phyloP scores from a whole-genome alignment of 768 basidiomycete species.

The Pulveroboletus frians region DNA sequence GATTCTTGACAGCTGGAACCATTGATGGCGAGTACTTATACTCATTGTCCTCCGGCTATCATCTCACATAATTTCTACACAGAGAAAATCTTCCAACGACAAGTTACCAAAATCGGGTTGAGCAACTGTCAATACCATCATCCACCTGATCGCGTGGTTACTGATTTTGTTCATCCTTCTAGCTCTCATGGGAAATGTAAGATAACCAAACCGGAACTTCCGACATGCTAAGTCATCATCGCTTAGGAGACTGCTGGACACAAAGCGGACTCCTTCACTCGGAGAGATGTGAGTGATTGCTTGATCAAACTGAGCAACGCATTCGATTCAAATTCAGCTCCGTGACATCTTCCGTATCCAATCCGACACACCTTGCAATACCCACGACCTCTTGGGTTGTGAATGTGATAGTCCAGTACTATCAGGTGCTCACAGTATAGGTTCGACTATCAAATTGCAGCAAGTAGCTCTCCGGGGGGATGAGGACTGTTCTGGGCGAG shows the following conservation, averaged over 20 bases:
- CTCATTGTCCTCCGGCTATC: not conserved
- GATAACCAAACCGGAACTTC: slow-evolving; percentile 3
- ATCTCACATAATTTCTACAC: slow-evolving; percentile 4
- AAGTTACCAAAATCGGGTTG: slow-evolving; percentile 89
- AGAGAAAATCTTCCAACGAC: slow-evolving; percentile 93
- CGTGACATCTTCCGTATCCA: slow-evolving; percentile 91
- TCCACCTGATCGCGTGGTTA: not conserved
- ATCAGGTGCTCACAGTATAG: not conserved
- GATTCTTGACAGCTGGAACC: slow-evolving; percentile 79
- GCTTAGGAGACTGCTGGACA: slow-evolving; percentile 43
- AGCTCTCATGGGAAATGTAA: slow-evolving; percentile 73
- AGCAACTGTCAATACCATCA: slow-evolving; percentile 63
- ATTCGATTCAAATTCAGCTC: slow-evolving; percentile 45
- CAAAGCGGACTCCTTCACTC: slow-evolving; percentile 81
- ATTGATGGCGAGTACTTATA: slow-evolving; percentile 65
- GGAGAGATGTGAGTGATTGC: slow-evolving; percentile 63
- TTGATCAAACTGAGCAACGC: not conserved
- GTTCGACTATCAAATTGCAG: slow-evolving; percentile 16
- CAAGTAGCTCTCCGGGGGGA: slow-evolving; percentile 27
- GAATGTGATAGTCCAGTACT: slow-evolving; percentile 43
- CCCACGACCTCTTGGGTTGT: slow-evolving; percentile 88
- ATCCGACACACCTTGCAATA: slow-evolving; percentile 74
- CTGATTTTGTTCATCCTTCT: slow-evolving; percentile 8
- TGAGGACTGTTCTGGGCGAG: slow-evolving; percentile 31
- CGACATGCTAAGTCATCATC: slow-evolving; percentile 6